Evolutionary conservation across 2,329 filamentous ascomycete genomes (phyloP).

Genomic region (Hansfordia pulvinata): DNA sequence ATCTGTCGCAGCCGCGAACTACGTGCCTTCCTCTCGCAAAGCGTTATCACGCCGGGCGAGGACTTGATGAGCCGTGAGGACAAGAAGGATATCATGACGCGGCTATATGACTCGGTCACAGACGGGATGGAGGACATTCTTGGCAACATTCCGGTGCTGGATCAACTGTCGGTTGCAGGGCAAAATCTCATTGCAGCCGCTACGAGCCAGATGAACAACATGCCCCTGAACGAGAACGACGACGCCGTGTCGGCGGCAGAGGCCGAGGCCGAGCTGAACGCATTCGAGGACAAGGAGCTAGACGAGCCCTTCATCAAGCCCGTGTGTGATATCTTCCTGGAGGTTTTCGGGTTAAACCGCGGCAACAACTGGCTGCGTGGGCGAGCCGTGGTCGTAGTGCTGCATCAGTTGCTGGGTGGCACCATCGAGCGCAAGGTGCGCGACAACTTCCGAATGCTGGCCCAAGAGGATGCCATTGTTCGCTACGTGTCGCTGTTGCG

Average conservation of each 20-base stretch:
- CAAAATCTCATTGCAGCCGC: conserved; percentile 80
- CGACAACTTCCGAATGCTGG: conserved; percentile 61
- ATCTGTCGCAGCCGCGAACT: conserved; percentile 90
- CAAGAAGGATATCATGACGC: conserved; percentile 79
- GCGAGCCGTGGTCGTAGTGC: conserved; percentile 85
- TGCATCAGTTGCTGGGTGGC: conserved; percentile 89
- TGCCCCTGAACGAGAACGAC: conserved; percentile 36
- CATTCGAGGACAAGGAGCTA: conserved; percentile 78
- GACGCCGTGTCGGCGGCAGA: conserved; percentile 47
- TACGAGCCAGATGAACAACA: conserved; percentile 46
- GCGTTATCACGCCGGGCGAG: conserved; percentile 55
- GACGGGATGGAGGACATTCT: conserved; percentile 98
- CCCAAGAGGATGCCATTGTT: conserved; percentile 67
- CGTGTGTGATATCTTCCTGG: conserved; percentile 93
- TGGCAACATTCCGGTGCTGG: conserved; percentile 87
- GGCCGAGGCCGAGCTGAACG: conserved; percentile 85
- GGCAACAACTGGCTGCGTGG: conserved; percentile 97
- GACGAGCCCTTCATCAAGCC: conserved; percentile 98
- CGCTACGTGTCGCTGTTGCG: conserved; percentile 63
- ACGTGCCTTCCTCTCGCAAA: conserved; percentile 82
- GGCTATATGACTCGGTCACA: conserved; percentile 90
- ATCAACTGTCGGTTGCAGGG: conserved; percentile 83
- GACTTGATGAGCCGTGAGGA: conserved; percentile 43
- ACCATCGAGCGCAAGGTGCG: conserved; percentile 93
- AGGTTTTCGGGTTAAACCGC: conserved; percentile 85